Conservation (phyloP, 495 filamentous ascomycete species). For the Astrothelium macrocarpum region DNA sequence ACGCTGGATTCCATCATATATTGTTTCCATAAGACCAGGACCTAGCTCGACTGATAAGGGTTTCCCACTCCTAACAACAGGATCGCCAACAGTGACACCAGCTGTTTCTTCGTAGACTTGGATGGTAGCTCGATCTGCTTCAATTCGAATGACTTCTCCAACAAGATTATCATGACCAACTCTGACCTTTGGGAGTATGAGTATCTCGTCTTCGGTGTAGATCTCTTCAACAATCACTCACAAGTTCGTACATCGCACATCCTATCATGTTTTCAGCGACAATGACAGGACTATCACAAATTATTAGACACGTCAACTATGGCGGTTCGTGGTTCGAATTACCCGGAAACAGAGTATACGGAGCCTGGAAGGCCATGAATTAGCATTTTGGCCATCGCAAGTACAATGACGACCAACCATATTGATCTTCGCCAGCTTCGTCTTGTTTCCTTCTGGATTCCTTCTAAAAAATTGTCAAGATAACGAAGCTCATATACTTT, state of each 20-base stretch:
- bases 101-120: conserved; percentile 99
- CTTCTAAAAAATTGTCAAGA: conserved; percentile 14
- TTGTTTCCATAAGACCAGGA: conserved; percentile 95
- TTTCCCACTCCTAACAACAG: conserved; percentile 81
- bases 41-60: conserved; percentile 95
- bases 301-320: conserved; percentile 9
- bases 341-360: conserved; percentile 78
- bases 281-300: conserved; percentile 69
- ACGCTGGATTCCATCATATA: conserved; percentile 98
- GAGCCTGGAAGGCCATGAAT: conserved; percentile 39
- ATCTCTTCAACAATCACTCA: conserved; percentile 31
- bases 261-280: conserved; percentile 97
- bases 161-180: conserved; percentile 85
- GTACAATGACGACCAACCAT: conserved; percentile 38
- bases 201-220: background rate
- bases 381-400: background rate
- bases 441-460: conserved; percentile 16
- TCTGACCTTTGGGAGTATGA: conserved; percentile 50
- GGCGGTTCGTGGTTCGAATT: conserved; percentile 27
- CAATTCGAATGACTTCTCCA: conserved; percentile 97
- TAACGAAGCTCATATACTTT: background rate
- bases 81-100: conserved; percentile 93
- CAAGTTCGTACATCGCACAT: conserved; percentile 99
- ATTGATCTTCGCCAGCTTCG: conserved; percentile 42
- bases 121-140: conserved; percentile 87